Evolutionary conservation across 805 yeast genomes (phyloP), one percentile per base, ranked within the genome.

Genomic region (Teunomyces panamensis): DNA sequence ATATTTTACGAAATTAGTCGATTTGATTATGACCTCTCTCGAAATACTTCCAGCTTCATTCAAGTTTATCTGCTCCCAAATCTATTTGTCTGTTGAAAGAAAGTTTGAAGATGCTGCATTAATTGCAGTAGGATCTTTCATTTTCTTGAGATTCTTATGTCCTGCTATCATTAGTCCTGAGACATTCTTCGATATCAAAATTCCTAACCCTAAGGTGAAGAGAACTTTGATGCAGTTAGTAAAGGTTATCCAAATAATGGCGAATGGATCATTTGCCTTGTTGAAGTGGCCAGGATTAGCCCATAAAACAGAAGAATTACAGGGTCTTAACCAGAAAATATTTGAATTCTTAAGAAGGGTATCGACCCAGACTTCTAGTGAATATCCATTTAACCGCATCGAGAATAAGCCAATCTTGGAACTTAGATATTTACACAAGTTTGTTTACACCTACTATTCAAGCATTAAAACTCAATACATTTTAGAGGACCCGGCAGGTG

Each of bases 161-260:
- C 97, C 98, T 9, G 96, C 96, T 0, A 83, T 91, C 56, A 91
- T 91, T 10, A 83, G 89, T 30, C 97, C 97, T 0, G 96, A 88
- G 48, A 74, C 84, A 5, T 75, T 65, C 47, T 68, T 73, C 43
- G 67, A 62, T 39, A 56, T 69, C 27, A 54, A 62, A 2, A 54
- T 59, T 5, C 54, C 56, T 9, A 57, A 60, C 45, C 61, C 65
- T 3, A 69, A 64, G 41, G 75, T 60, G 57, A 79, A 89, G 51
- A 76, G 96, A 53, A 79, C 89, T 0, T 75, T 88, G 44, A 81
- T 91, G 50, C 83, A 87, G 47, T 64, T 91, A 30, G 96, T 96
- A 2, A 88, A 89, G 57, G 84, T 87, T 14, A 68, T 92, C 16
- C 98, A 92, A 66, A 81, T 85, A 54, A 80, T 91, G 69, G 96